Evolutionary conservation across 257 asterid species (phyloP).

Genomic region (Nicotiana attenuata): DNA sequence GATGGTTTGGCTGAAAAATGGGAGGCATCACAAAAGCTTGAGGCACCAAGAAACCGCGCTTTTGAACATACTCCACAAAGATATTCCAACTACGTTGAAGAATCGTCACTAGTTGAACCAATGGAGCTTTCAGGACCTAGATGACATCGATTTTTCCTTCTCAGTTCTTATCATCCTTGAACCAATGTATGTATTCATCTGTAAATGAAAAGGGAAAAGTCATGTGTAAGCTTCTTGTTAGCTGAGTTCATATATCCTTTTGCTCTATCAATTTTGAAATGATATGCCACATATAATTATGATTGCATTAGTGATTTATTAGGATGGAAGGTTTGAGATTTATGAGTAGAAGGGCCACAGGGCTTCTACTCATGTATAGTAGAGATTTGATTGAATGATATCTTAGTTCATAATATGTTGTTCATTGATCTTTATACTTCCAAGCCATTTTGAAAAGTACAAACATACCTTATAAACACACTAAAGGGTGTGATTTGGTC

Average conservation of each 20-base stretch:
- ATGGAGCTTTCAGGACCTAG: slow-evolving; percentile 97
- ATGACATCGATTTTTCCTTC: slow-evolving; percentile 29
- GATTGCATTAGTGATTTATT: neutral
- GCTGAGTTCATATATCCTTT: neutral
- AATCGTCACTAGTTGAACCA: slow-evolving; percentile 78
- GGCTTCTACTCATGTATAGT: neutral
- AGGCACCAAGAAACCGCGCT: slow-evolving; percentile 49
- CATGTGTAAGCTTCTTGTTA: slow-evolving; percentile 26
- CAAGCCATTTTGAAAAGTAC: too few relatives aligned
- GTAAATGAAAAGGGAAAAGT: slow-evolving; percentile 33
- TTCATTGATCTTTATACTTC: neutral
- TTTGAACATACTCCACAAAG: slow-evolving; percentile 53
- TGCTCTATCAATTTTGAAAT: neutral
- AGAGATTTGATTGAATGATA: neutral
- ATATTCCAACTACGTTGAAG: slow-evolving; percentile 75
- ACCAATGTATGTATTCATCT: slow-evolving; percentile 31
- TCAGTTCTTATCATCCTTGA: neutral
- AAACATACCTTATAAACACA: too few relatives aligned
- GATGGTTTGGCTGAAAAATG: slow-evolving; percentile 87
- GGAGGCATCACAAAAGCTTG: slow-evolving; percentile 71
- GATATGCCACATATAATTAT: neutral
- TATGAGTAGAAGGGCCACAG: neutral
- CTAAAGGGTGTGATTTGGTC: too few relatives aligned
- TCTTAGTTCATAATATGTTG: too few relatives aligned
- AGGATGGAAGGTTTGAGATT: neutral